A percentile compares a stretch with the other conserved stretches of the same genome.
Evolutionary conservation across 768 basidiomycete genomes (phyloP).

Genomic region (Lentinula raphanica): DNA sequence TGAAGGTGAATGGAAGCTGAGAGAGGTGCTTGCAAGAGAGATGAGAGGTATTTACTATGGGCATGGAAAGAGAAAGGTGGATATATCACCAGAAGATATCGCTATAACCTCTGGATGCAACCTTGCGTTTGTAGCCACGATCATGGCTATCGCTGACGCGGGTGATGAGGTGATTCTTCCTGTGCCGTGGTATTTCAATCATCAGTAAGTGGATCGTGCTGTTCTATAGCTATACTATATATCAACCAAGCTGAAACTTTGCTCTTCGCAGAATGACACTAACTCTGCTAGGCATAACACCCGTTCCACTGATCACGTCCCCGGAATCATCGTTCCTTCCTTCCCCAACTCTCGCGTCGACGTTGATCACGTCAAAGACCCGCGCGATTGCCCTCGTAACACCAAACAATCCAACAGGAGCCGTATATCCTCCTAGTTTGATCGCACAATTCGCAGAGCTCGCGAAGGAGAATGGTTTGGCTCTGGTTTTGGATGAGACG

Average conservation of each 20-base stretch:
- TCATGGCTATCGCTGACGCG: constrained; percentile 61
- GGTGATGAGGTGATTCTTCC: constrained; percentile 73
- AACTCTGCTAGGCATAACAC: constrained; percentile 54
- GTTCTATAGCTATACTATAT: not conserved
- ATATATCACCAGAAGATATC: constrained; percentile 53
- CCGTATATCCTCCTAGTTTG: constrained; percentile 53
- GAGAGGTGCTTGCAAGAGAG: constrained; percentile 52
- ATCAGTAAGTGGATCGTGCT: constrained; percentile 36
- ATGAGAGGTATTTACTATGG: constrained; percentile 61
- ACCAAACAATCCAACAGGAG: constrained; percentile 80
- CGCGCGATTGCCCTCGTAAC: constrained; percentile 71
- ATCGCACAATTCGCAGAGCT: constrained; percentile 56
- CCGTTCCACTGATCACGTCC: constrained; percentile 49
- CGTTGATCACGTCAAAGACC: constrained; percentile 52
- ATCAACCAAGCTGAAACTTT: not conserved
- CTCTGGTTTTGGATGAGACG: constrained; percentile 82
- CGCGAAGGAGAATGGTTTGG: constrained; percentile 47
- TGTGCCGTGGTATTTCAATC: constrained; percentile 68
- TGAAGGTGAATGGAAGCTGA: constrained; percentile 50
- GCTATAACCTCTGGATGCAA: constrained; percentile 70
- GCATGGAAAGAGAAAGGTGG: constrained; percentile 16
- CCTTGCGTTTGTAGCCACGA: constrained; percentile 58
- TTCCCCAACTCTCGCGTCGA: constrained; percentile 41
- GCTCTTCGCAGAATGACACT: constrained; percentile 54
- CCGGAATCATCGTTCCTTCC: constrained; percentile 57